These are phyloP conservation scores for Paraphaeosphaeria sporulosa DNA, from an alignment of 2,329 filamentous ascomycete species.

Conservation along the genomic window DNA sequence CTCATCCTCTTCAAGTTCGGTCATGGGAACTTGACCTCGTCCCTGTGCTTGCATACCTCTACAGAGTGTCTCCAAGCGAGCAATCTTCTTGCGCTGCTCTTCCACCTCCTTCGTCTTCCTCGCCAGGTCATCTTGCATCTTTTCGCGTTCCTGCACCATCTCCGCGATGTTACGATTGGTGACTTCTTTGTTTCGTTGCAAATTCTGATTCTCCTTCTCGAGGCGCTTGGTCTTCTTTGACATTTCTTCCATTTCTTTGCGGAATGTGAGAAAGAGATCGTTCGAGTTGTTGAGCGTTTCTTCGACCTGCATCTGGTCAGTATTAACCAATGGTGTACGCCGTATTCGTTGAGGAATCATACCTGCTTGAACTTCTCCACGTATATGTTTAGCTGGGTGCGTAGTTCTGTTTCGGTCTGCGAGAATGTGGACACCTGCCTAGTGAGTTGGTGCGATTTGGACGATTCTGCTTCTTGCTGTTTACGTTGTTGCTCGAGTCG, in stretches of 20 bases:
- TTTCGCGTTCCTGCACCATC: conserved; percentile 92
- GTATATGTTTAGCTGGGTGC: conserved; percentile 96
- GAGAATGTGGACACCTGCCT: conserved; percentile 93
- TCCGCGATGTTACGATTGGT: conserved; percentile 95
- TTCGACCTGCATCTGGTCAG: conserved; percentile 79
- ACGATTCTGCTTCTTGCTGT: conserved; percentile 80
- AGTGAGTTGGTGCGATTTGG: conserved; percentile 83
- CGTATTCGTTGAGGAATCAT: conserved; percentile 43
- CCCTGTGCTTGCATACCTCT: conserved; percentile 96
- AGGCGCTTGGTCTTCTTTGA: conserved; percentile 97
- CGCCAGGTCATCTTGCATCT: conserved; percentile 75
- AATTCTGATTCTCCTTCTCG: conserved; percentile 92
- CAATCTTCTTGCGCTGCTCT: conserved; percentile 81
- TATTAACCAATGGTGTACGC: conserved; percentile 50
- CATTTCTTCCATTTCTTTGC: conserved; percentile 99
- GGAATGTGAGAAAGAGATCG: conserved; percentile 93
- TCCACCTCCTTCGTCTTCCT: conserved; percentile 78
- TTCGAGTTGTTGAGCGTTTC: conserved; percentile 98
- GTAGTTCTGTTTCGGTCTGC: conserved; percentile 91
- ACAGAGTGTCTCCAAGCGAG: conserved; percentile 92
- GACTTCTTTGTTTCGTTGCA: conserved; percentile 91
- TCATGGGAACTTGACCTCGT: conserved; percentile 69
- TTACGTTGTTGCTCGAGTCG: conserved; percentile 91
- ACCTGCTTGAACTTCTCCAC: conserved; percentile 99
- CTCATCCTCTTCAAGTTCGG: conserved; percentile 65